Conservation (phyloP, 495 filamentous ascomycete genomes). For the Podospora sp. region DNA sequence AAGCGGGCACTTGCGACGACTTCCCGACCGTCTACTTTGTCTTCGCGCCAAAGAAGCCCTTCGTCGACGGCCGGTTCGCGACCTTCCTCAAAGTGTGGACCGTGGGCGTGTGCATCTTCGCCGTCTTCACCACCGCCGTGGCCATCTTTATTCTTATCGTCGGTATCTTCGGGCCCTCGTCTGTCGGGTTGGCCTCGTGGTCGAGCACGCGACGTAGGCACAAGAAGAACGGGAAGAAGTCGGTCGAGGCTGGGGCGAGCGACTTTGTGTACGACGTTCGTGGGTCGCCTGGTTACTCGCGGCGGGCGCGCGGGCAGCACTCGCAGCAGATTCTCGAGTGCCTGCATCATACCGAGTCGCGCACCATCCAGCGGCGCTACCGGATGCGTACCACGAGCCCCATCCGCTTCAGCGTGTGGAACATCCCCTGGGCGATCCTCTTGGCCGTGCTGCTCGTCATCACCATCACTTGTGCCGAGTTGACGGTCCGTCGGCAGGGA, state of each 20-base stretch:
- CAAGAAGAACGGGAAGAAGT: slow-evolving; percentile 14
- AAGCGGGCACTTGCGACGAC: slow-evolving; percentile 30
- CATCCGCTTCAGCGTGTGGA: slow-evolving; percentile 32
- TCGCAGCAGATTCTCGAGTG: slow-evolving; percentile 33
- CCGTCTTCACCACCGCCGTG: slow-evolving; percentile 33
- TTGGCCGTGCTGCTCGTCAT: slow-evolving; percentile 29
- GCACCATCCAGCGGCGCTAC: slow-evolving; percentile 30
- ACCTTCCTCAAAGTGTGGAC: slow-evolving; percentile 35
- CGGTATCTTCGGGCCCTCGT: slow-evolving; percentile 24
- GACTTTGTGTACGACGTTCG: slow-evolving; percentile 20
- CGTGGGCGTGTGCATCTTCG: slow-evolving; percentile 34
- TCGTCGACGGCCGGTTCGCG: slow-evolving; percentile 27
- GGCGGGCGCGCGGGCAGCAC: slow-evolving; percentile 27
- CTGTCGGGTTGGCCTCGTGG: slow-evolving; percentile 19
- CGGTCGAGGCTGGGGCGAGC: slow-evolving; percentile 22
- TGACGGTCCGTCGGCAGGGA: slow-evolving; percentile 31
- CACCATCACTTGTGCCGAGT: slow-evolving; percentile 29
- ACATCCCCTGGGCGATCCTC: slow-evolving; percentile 34
- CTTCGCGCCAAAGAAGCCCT: slow-evolving; percentile 35
- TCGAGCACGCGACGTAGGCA: background rate
- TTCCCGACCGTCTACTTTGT: slow-evolving; percentile 38
- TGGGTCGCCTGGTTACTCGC: slow-evolving; percentile 24
- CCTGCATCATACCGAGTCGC: slow-evolving; percentile 28
- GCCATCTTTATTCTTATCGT: slow-evolving; percentile 30
- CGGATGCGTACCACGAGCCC: slow-evolving; percentile 20